A percentile compares a stretch with the other conserved stretches of the same genome.
Conservation (phyloP, 139 green algal species). For the Chlorella sp. region DNA sequence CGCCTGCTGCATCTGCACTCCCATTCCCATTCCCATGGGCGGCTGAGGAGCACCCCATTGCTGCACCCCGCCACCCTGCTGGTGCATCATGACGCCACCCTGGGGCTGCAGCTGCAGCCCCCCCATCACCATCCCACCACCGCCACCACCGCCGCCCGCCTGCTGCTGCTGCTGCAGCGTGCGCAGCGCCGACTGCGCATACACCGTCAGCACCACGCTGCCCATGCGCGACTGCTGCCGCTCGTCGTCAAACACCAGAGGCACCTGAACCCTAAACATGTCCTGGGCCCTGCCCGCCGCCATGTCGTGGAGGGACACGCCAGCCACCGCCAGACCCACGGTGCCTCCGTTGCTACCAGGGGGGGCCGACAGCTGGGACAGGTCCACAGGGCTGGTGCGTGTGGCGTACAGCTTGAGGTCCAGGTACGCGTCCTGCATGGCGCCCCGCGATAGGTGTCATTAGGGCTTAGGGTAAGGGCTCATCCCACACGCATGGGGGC, state of each 20-base stretch:
- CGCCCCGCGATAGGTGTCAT: too few species aligned
- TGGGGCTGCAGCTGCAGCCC: background rate
- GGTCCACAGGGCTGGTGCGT: background rate
- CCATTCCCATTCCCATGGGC: slow-evolving; percentile 16
- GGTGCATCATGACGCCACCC: background rate
- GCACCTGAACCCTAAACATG: slow-evolving; percentile 5
- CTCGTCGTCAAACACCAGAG: too few species aligned
- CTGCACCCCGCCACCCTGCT: too few species aligned
- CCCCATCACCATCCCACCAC: background rate
- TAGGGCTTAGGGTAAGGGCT: too few species aligned
- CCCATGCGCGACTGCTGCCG: too few species aligned
- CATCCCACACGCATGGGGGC: too few species aligned
- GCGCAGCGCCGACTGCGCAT: too few species aligned
- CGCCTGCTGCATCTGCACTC: slow-evolving; percentile 10
- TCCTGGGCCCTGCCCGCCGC: slow-evolving; percentile 6
- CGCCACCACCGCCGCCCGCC: background rate
- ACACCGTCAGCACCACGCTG: too few species aligned
- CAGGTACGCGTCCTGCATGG: background rate
- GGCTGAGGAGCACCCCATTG: too few species aligned
- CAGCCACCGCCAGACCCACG: background rate
- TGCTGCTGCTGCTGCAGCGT: background rate
- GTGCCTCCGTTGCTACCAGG: too few species aligned
- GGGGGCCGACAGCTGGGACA: background rate
- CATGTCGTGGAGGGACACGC: slow-evolving; percentile 16
- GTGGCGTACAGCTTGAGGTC: slow-evolving; percentile 2